A percentile compares a stretch with the other conserved stretches of the same genome.
These are phyloP conservation scores for Opeltia flavorubescens DNA, from an alignment of 495 filamentous ascomycete genomes.

Conservation along the genomic window DNA sequence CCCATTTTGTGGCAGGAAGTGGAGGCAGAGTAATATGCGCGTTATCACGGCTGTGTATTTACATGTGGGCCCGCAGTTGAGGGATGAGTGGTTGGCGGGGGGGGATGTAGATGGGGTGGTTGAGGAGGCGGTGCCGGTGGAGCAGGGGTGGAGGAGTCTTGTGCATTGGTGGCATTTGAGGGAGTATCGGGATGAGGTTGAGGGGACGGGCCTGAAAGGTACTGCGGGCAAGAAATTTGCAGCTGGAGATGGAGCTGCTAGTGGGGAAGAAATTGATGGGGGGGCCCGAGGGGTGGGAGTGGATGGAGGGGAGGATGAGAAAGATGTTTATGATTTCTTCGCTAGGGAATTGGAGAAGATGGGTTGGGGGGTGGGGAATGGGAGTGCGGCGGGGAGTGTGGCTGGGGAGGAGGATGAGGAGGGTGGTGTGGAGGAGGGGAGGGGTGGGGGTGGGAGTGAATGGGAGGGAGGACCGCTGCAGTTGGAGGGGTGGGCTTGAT, in stretches of 20 bases:
- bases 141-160: slow-evolving; percentile 73
- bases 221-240: background rate
- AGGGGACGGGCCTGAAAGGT: slow-evolving; percentile 27
- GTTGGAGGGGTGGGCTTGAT: slow-evolving; percentile 29
- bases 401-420: slow-evolving; percentile 32
- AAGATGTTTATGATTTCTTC: slow-evolving; percentile 84
- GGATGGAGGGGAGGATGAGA: slow-evolving; percentile 29
- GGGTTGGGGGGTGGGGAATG: slow-evolving; percentile 34
- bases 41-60: slow-evolving; percentile 95
- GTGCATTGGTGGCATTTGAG: slow-evolving; percentile 89
- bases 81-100: slow-evolving; percentile 91
- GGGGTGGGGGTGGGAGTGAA: slow-evolving; percentile 27
- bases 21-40: slow-evolving; percentile 95
- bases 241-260: slow-evolving; percentile 7
- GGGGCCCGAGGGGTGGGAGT: no score
- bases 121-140: slow-evolving; percentile 77
- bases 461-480: slow-evolving; percentile 33
- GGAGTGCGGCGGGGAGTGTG: slow-evolving; percentile 24
- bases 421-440: slow-evolving; percentile 28
- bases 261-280: no score
- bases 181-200: slow-evolving; percentile 67
- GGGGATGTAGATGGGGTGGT: slow-evolving; percentile 84
- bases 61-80: slow-evolving; percentile 66
- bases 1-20: slow-evolving; percentile 94
- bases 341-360: slow-evolving; percentile 76